Conservation (phyloP, 768 basidiomycete species). For the Leucosporidium creatinivorum region DNA sequence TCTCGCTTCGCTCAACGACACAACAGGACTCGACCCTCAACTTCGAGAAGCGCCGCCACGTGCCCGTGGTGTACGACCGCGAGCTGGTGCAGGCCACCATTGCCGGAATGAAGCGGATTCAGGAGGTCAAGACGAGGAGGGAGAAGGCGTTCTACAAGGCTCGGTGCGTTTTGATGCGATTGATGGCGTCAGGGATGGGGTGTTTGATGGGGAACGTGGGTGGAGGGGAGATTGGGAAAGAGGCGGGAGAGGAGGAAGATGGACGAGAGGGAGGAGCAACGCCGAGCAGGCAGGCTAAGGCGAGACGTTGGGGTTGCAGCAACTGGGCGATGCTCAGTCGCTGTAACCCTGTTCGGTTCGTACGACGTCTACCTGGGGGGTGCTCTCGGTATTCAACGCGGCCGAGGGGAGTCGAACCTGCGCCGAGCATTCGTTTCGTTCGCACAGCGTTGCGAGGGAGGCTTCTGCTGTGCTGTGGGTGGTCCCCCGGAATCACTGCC, state of each 20-base stretch:
- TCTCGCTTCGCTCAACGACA: not conserved
- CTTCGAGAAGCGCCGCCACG: constrained; percentile 97
- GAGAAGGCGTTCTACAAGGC: constrained; percentile 96
- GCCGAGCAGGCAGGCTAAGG: too few relatives aligned
- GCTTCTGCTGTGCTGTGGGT: too few relatives aligned
- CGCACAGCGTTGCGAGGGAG: too few relatives aligned
- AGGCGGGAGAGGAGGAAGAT: not conserved
- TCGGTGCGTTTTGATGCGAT: constrained; percentile 41
- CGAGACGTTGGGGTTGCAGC: too few relatives aligned
- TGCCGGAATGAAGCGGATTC: constrained; percentile 90
- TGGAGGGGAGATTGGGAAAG: not conserved
- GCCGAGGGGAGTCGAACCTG: too few relatives aligned
- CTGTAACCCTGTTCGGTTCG: too few relatives aligned
- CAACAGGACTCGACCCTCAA: constrained; percentile 93
- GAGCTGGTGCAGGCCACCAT: constrained; percentile 86
- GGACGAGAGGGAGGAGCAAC: not conserved
- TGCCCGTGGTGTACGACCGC: constrained; percentile 93
- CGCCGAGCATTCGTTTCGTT: too few relatives aligned
- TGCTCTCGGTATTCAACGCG: too few relatives aligned
- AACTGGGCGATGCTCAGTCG: too few relatives aligned
- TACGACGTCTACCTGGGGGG: too few relatives aligned
- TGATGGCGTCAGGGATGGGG: too few relatives aligned
- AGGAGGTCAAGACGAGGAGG: constrained; percentile 80
- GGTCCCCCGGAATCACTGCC: too few relatives aligned
- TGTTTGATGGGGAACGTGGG: not conserved